Conservation (phyloP, 441 rosid species). For the Erodium moschatum region DNA sequence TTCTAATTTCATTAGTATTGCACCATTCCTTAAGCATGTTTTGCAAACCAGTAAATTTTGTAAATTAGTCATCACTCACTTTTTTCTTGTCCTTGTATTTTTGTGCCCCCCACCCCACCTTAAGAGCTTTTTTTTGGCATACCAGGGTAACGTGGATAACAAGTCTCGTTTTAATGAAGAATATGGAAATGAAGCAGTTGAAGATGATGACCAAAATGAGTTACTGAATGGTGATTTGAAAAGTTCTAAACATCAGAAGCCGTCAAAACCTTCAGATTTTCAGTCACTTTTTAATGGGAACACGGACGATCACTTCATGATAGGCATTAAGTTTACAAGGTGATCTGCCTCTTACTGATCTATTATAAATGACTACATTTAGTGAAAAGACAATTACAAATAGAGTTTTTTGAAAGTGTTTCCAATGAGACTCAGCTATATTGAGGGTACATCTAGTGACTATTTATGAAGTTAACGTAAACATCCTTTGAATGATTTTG, state of each 20-base stretch:
- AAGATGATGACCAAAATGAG: constrained; percentile 30
- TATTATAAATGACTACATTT: neutral
- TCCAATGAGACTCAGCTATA: neutral
- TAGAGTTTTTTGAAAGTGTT: constrained; percentile 5
- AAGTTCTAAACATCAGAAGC: constrained; percentile 25
- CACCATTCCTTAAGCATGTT: constrained; percentile 15
- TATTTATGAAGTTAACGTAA: constrained; percentile 1
- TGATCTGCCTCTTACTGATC: constrained; percentile 20
- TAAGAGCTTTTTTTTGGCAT: neutral
- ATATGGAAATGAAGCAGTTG: constrained; percentile 63
- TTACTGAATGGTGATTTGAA: constrained; percentile 14
- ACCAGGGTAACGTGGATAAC: constrained; percentile 72
- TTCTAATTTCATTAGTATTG: constrained; percentile 14
- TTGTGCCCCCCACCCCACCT: too few species aligned
- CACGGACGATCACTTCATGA: constrained; percentile 62
- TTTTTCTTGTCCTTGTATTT: neutral
- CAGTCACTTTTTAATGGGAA: constrained; percentile 73
- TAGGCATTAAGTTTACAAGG: constrained; percentile 92
- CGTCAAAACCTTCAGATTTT: constrained; percentile 73
- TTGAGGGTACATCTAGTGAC: neutral
- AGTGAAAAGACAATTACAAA: neutral
- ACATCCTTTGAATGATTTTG: neutral
- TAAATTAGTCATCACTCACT: neutral
- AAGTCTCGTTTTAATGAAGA: constrained; percentile 61
- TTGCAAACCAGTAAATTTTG: neutral